These are phyloP conservation scores for Gossypium mustelinum DNA, from an alignment of 345 rosid species.

Conservation along the genomic window DNA sequence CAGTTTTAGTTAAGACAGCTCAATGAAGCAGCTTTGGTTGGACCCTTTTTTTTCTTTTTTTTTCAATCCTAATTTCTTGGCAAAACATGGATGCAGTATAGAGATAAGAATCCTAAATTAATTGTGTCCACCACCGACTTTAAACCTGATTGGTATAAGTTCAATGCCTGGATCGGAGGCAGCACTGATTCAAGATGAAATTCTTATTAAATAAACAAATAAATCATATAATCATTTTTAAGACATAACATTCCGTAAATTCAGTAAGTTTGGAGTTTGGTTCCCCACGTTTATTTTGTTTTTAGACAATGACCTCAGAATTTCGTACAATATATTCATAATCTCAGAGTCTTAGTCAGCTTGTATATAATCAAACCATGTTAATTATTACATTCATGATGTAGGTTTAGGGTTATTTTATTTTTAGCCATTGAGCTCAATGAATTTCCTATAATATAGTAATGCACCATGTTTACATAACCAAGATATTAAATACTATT, in stretches of 20 bases:
- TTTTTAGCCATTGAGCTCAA: no score
- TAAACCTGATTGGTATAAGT: not conserved
- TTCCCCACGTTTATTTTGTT: no score
- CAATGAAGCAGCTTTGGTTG: conserved; percentile 12
- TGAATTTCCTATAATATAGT: no score
- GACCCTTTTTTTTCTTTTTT: not conserved
- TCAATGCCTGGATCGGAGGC: not conserved
- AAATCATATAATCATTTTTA: not conserved
- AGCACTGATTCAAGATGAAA: not conserved
- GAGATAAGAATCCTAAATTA: not conserved
- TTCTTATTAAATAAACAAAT: not conserved
- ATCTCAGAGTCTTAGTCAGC: no score
- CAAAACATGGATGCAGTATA: not conserved
- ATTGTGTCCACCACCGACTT: conserved; percentile 4
- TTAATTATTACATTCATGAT: no score
- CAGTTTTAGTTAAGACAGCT: conserved; percentile 10
- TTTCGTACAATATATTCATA: no score
- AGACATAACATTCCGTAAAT: not conserved
- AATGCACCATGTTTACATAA: no score
- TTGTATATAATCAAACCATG: no score
- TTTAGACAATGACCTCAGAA: no score
- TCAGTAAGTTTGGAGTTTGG: no score
- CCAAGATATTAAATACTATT: no score
- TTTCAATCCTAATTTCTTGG: not conserved
- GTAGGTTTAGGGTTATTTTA: no score